Evolutionary conservation across 805 yeast species (phyloP).

Genomic region (Starmerella sp.): DNA sequence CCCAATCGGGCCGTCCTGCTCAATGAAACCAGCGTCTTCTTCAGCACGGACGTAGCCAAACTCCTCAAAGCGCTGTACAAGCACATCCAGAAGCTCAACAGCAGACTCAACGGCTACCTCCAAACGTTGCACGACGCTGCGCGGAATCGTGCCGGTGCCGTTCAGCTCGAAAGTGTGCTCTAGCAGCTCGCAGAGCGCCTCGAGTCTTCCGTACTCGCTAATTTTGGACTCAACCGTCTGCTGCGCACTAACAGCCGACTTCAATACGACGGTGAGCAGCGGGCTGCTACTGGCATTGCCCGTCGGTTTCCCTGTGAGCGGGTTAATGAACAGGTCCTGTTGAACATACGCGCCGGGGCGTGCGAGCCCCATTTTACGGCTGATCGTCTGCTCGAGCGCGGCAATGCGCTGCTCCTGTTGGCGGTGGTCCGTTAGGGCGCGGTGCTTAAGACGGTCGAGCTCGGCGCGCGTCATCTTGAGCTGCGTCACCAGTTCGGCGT

Average conservation of each 20-base stretch:
- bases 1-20: too few species aligned
- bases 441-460: background rate
- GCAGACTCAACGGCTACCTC: background rate
- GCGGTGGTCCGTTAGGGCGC: background rate
- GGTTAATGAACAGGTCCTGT: background rate
- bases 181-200: background rate
- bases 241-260: background rate
- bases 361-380: background rate
- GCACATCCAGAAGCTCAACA: background rate
- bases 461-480: background rate
- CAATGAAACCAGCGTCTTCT: background rate
- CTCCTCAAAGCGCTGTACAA: background rate
- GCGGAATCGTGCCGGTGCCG: background rate
- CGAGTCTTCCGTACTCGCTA: background rate
- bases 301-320: background rate
- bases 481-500: background rate
- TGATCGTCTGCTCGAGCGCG: background rate
- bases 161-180: background rate
- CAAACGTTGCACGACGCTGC: background rate
- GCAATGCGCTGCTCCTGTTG: background rate
- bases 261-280: background rate
- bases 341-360: background rate
- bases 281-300: background rate
- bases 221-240: background rate
- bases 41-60: background rate